Percentiles rank a stretch among this genome's conserved stretches.
phyloP scores from a whole-genome alignment of 1,139 yeast species.

The Magnusiomyces tetraspermus region DNA sequence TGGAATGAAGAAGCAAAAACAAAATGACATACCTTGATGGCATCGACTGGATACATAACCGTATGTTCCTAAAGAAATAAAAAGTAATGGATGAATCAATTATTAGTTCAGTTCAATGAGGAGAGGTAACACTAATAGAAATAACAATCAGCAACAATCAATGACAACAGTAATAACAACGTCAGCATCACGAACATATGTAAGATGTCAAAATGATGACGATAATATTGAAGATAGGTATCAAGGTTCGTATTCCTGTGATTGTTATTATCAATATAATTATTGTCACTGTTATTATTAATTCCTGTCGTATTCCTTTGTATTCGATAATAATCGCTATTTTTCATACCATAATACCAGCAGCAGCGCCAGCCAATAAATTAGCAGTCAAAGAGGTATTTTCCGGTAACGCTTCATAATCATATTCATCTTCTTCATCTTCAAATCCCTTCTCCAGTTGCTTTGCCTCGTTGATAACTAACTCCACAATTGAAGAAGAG shows the following conservation, averaged over 20 bases:
- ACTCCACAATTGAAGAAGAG: not conserved
- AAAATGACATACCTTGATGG: slow-evolving; percentile 41
- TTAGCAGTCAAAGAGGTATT: slow-evolving; percentile 78
- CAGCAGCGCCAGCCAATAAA: slow-evolving; percentile 88
- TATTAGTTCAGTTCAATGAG: not conserved
- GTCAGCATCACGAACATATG: too few species aligned
- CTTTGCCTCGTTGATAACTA: not conserved
- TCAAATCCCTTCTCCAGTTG: not conserved
- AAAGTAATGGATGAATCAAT: not conserved
- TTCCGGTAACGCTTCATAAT: slow-evolving; percentile 87
- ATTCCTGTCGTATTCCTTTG: not conserved
- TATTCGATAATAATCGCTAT: not conserved
- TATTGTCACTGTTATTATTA: not conserved
- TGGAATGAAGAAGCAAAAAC: not conserved
- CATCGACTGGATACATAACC: slow-evolving; percentile 82
- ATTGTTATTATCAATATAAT: not conserved
- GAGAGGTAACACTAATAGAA: too few species aligned
- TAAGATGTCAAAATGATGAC: too few species aligned
- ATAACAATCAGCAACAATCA: too few species aligned
- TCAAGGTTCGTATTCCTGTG: not conserved
- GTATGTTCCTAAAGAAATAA: slow-evolving; percentile 48
- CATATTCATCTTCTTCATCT: slow-evolving; percentile 35
- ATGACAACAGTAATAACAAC: too few species aligned
- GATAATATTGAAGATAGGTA: too few species aligned
- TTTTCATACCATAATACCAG: slow-evolving; percentile 58